phyloP scores from a whole-genome alignment of 2,329 filamentous ascomycete genomes.

The Sphaerulina vaccinii region DNA sequence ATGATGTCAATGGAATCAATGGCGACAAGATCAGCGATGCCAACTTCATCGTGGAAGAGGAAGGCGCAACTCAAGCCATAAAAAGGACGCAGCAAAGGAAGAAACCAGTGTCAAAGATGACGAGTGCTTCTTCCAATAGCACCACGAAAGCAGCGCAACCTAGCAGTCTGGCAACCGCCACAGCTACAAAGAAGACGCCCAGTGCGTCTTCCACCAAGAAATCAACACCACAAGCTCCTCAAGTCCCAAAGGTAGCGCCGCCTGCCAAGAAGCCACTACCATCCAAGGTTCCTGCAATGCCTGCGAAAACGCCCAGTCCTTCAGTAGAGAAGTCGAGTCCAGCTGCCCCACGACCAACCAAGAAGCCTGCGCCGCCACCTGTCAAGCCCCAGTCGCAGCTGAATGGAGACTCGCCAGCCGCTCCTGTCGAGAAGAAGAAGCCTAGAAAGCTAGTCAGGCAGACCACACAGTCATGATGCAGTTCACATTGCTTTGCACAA shows the following conservation, averaged over 20 bases:
- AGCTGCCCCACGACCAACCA: constrained; percentile 19
- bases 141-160: constrained; percentile 16
- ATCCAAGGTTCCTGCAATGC: constrained; percentile 5
- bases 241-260: constrained; percentile 10
- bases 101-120: constrained; percentile 20
- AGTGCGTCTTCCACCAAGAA: constrained; percentile 9
- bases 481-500: background rate
- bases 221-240: constrained; percentile 2
- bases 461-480: constrained; percentile 10
- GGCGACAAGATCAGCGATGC: constrained; percentile 44
- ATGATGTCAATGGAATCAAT: constrained; percentile 47
- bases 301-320: constrained; percentile 7
- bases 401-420: constrained; percentile 13
- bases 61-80: constrained; percentile 20
- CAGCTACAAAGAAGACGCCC: constrained; percentile 20
- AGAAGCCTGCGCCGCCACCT: constrained; percentile 22
- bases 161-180: background rate
- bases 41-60: constrained; percentile 43
- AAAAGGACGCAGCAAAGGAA: constrained; percentile 28
- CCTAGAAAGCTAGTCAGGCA: constrained; percentile 29
- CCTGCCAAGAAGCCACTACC: constrained; percentile 13
- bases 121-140: constrained; percentile 11
- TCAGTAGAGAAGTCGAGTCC: background rate
- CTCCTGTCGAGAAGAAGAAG: constrained; percentile 34
- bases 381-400: constrained; percentile 16